Evolutionary conservation across 495 filamentous ascomycete species (phyloP), one percentile per base, ranked within the genome.

Genomic region (Hypoxylon cercidicola): DNA sequence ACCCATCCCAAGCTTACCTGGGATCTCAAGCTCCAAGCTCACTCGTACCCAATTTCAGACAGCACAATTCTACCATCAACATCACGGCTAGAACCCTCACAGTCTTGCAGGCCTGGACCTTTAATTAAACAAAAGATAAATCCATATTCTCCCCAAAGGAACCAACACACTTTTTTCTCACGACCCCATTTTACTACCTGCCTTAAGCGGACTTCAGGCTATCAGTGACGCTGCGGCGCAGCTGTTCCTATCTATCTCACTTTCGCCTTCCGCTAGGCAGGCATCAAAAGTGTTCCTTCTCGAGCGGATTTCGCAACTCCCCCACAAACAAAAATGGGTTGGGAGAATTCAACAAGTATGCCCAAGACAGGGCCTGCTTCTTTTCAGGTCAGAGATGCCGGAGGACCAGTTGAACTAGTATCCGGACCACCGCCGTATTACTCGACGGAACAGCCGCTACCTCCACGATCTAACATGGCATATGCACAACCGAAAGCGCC

Each of bases 311-410:
- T 56, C 28, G 49, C 49, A 50, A 15, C 15, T 55, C 44, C 15
- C 23, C 21, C 28, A 39, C 7, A 18, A 18, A 68, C 45, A 66
- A 73, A 60, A 41, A 72, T 70, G 68, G 67, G 57, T 40, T 68
- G 68, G 68, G 64, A 71, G 43, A 55, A 71, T 20, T 55, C 60
- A 16, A 13, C 34, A 15, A 18, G 44, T 15, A 55, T 34, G 25
- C 47, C 40, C 4, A 64, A 53, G 64, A 50, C 68, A 55, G 61
- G 57, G n/a, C 68, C 64, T 65, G 25, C 61, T 57, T 46, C 60
- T 19, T 67, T 70, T 46, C 55, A 70, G n/a, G 60, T 67, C 13
- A 57, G 70, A 47, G 60, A 72, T 50, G 35, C 54, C 15, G 21
- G 55, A 35, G 66, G 66, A 12, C 47, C 44, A 1, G 66, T 69